Conservation (phyloP, 2,329 filamentous ascomycete species). For the Scytalidium lignicola region DNA sequence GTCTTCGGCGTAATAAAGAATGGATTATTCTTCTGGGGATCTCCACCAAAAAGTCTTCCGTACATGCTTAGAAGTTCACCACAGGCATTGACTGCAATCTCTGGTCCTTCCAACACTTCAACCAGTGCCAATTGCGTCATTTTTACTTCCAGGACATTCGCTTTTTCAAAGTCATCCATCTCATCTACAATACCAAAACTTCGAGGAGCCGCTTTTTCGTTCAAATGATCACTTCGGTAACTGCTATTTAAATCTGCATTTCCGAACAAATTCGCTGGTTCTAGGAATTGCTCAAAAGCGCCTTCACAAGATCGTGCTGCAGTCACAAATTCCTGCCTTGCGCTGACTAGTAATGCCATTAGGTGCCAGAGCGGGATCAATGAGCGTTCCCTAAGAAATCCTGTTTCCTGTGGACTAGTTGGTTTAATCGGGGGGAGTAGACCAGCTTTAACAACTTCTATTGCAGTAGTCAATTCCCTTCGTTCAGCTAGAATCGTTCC, state of each 20-base stretch:
- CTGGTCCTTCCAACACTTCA: slow-evolving; percentile 77
- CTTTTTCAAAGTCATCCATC: slow-evolving; percentile 80
- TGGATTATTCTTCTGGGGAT: slow-evolving; percentile 37
- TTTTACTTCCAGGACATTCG: slow-evolving; percentile 85
- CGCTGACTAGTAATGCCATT: slow-evolving; percentile 77
- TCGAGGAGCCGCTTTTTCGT: slow-evolving; percentile 25
- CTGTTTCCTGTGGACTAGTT: slow-evolving; percentile 24
- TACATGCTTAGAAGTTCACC: slow-evolving; percentile 82
- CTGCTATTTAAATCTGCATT: slow-evolving; percentile 41
- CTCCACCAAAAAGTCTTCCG: slow-evolving; percentile 68
- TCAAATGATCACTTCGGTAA: slow-evolving; percentile 61
- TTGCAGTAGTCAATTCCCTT: slow-evolving; percentile 71
- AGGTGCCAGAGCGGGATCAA: slow-evolving; percentile 87
- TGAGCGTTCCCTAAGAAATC: slow-evolving; percentile 49
- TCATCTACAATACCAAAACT: slow-evolving; percentile 61
- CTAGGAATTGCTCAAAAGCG: slow-evolving; percentile 83
- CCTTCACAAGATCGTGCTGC: slow-evolving; percentile 82
- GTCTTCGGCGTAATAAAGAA: slow-evolving; percentile 27
- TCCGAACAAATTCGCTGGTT: slow-evolving; percentile 65
- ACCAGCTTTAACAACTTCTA: slow-evolving; percentile 75
- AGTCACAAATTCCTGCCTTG: slow-evolving; percentile 76
- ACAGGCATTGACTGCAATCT: slow-evolving; percentile 81
- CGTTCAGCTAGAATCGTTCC: slow-evolving; percentile 84
- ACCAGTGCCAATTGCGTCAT: slow-evolving; percentile 87
- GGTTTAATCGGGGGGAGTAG: slow-evolving; percentile 54